A percentile compares a stretch with the other conserved stretches of the same genome.
phyloP scores from a whole-genome alignment of 1,139 yeast species.

The Entelexis sorbosivorans region DNA sequence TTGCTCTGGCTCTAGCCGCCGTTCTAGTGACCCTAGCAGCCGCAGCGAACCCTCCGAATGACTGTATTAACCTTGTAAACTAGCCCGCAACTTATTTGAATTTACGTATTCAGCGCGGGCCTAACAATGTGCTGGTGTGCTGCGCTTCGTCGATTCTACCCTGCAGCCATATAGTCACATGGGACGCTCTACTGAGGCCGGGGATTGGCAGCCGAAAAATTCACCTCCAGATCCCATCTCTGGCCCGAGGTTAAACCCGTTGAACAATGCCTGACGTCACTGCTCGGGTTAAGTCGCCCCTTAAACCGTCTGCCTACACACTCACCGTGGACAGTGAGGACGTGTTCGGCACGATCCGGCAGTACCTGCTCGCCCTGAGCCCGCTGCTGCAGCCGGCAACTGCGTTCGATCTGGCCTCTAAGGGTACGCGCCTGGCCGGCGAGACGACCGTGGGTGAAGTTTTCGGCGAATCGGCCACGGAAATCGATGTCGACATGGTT shows the following conservation, averaged over 20 bases:
- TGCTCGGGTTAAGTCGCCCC: constrained; percentile 14
- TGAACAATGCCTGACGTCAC: constrained; percentile 9
- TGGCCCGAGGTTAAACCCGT: background rate
- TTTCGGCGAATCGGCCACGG: constrained; percentile 25
- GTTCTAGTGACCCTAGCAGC: too few relatives aligned
- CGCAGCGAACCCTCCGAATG: too few relatives aligned
- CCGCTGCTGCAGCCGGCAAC: constrained; percentile 48
- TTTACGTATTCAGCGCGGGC: too few relatives aligned
- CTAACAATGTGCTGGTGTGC: too few relatives aligned
- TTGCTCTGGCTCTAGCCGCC: too few relatives aligned
- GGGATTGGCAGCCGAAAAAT: constrained; percentile 2
- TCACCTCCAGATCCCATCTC: background rate
- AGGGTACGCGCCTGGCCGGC: constrained; percentile 27
- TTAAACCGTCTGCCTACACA: constrained; percentile 5
- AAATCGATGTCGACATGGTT: constrained; percentile 30
- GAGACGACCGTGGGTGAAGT: constrained; percentile 26
- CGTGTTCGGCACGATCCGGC: constrained; percentile 47
- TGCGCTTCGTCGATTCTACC: background rate
- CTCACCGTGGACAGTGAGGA: constrained; percentile 24
- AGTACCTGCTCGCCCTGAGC: constrained; percentile 46
- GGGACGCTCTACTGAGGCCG: constrained; percentile 3
- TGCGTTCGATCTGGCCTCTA: constrained; percentile 41
- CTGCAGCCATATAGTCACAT: constrained; percentile 1
- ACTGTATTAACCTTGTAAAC: too few relatives aligned
- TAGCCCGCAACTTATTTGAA: too few relatives aligned